Evolutionary conservation across 345 rosid genomes (phyloP).

Genomic region (Hibiscus syriacus): DNA sequence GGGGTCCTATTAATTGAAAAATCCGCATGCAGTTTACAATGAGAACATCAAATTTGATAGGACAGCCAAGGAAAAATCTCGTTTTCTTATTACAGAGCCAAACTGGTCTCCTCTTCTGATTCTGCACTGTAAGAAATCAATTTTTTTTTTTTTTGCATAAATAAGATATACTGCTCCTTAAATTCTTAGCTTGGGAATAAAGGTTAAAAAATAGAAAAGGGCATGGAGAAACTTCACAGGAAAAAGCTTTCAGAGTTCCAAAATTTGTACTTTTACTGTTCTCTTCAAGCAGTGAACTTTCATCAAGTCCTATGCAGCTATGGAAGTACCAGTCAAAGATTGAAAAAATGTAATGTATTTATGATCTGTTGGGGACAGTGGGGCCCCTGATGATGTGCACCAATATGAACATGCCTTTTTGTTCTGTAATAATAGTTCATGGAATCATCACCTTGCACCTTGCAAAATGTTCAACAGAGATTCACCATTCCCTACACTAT

Average conservation of each 20-base stretch:
- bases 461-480: background rate
- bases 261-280: background rate
- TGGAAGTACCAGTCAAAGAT: background rate
- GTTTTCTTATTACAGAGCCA: background rate
- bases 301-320: background rate
- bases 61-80: background rate
- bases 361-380: background rate
- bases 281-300: background rate
- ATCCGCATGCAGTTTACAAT: background rate
- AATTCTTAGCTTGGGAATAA: background rate
- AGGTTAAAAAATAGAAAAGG: background rate
- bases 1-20: background rate
- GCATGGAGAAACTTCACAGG: background rate
- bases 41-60: background rate
- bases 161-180: too few species aligned
- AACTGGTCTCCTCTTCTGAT: background rate
- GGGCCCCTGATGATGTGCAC: conserved; percentile 1
- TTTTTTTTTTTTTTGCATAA: too few species aligned
- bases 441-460: background rate
- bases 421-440: too few species aligned
- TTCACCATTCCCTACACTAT: background rate
- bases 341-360: background rate
- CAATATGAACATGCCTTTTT: background rate
- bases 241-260: background rate
- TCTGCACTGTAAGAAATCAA: background rate